phyloP scores from a whole-genome alignment of 225 moss, liverwort and hornwort genomes.

The Ulota crispa region DNA sequence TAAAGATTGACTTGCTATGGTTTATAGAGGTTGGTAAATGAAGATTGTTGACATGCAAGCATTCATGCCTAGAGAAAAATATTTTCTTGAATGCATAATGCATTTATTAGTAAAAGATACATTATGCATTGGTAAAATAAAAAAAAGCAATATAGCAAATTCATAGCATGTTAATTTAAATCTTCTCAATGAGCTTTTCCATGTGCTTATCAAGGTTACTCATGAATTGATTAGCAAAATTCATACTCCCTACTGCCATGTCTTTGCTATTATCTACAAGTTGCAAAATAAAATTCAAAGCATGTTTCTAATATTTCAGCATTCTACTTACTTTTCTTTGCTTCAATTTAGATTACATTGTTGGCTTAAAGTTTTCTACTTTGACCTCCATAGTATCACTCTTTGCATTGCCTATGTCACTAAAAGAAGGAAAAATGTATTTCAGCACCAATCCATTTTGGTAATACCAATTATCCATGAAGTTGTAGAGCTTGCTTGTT shows the following conservation, averaged over 20 bases:
- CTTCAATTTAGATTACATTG: not conserved
- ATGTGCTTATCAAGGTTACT: not conserved
- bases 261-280: not conserved
- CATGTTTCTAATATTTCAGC: not conserved
- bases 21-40: too few relatives aligned
- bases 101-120: too few relatives aligned
- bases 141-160: too few relatives aligned
- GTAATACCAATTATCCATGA: not conserved
- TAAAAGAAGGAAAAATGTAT: too few relatives aligned
- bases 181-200: not conserved
- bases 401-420: too few relatives aligned
- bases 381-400: not conserved
- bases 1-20: too few relatives aligned
- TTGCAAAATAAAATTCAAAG: not conserved
- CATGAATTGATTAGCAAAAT: not conserved
- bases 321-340: not conserved
- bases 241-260: not conserved
- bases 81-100: too few relatives aligned
- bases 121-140: too few relatives aligned
- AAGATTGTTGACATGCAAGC: too few relatives aligned
- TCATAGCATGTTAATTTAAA: not conserved
- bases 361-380: not conserved
- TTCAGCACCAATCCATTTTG: too few relatives aligned
- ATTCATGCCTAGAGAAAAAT: too few relatives aligned
- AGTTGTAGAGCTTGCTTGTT: not conserved